Base-by-base conservation (phyloP, 352 stramenopile species). In the Phytophthora lateralis region DNA sequence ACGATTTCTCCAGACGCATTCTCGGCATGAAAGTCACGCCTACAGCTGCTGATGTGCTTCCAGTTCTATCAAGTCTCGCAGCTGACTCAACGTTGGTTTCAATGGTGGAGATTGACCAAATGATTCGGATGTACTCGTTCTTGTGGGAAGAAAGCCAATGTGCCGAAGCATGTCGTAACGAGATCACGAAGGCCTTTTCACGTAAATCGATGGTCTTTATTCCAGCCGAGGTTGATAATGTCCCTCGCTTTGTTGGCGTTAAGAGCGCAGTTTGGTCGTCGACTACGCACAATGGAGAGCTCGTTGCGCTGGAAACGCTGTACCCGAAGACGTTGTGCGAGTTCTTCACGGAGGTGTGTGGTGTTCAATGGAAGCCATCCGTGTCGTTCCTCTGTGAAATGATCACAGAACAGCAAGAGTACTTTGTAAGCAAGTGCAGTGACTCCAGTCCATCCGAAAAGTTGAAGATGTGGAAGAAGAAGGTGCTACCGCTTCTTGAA, bases 291-390 rank as follows among this genome's bases (percentile, higher is more conserved):
- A 72, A 68, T 14, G 66, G 62, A 32, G 35, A 60, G 5, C 47
- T 86, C 14, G 29, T 72, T 8, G 54, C 71, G 27, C 54, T 93
- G 26, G 76, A 91, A 15, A 55, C 61, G 3, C n/a, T 80, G 8
- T 93, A 92, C 52, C 58, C 81, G 6, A 82, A 75, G 35, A 43
- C 58, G 8, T 63, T 92, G 4, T 71, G 71, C 8, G 47, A 61
- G 6, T 93, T 93, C 43, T 93, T 93, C 61, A 77, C 69, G 6
- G 71, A 85, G 0, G 48, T 93, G 6, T 89, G 75, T 48, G 79
- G 81, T 15, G 74, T 93, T 12, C 61, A 78, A n/a, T 60, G 62
- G n/a, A 90, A 88, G 52, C 82, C 80, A 0, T 87, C 80, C 4
- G 63, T 85, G 11, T 57, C 45, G 1, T 75, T 76, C 12, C 62